Evolutionary conservation across 2,329 filamentous ascomycete genomes (phyloP).

Genomic region (Colletotrichum graminicola): DNA sequence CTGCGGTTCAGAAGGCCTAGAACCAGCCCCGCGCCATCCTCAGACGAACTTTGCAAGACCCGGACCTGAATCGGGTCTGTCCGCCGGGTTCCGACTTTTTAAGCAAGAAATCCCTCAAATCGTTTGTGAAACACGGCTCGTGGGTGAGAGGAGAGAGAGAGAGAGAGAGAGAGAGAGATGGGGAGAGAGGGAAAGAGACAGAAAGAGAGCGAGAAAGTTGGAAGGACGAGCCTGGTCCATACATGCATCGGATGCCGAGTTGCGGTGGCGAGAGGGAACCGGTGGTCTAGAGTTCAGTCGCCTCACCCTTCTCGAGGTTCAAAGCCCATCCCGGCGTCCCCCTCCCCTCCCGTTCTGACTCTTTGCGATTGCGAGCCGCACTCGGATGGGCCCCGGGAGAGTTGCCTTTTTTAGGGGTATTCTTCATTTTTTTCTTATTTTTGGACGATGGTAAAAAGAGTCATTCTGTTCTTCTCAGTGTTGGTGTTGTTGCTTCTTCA

Average conservation of each 20-base stretch:
- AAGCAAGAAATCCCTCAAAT: not conserved
- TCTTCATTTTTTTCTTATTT: not conserved
- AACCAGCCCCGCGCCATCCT: not conserved
- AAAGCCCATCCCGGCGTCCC: not conserved
- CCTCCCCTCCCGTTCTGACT: not conserved
- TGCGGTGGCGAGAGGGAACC: not conserved
- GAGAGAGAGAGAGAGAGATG: too few species aligned
- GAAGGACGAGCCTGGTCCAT: not conserved
- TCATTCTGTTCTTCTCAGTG: not conserved
- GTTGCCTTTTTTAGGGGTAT: not conserved
- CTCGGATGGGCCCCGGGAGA: not conserved
- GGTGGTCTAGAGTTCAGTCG: not conserved
- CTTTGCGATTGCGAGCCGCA: not conserved
- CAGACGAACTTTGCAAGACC: conserved; percentile 10
- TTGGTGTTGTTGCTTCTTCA: not conserved
- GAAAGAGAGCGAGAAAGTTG: not conserved
- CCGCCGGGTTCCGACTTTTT: not conserved
- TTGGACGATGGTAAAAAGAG: not conserved
- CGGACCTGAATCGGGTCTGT: not conserved
- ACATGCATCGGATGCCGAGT: not conserved
- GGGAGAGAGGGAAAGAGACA: too few species aligned
- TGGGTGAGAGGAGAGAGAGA: not conserved
- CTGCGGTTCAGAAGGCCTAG: not conserved
- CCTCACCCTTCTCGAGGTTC: not conserved
- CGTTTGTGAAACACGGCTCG: not conserved